phyloP scores from a whole-genome alignment of 2,329 filamentous ascomycete genomes.

The Phaeosphaeria sp. region DNA sequence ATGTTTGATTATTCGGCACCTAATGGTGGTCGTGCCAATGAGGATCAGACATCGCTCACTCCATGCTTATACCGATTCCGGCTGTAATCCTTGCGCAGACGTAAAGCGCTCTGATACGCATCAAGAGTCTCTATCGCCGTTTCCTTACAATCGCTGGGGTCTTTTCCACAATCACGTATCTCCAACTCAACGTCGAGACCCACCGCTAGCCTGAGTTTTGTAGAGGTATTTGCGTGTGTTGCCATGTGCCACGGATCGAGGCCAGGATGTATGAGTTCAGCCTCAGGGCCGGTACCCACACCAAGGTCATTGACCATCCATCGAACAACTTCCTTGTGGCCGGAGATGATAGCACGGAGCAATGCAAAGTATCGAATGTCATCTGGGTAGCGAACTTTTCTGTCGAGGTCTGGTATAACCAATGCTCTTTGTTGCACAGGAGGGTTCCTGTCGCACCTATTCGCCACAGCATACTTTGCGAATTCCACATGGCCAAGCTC shows the following conservation, averaged over 20 bases:
- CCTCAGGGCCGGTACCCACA: background rate
- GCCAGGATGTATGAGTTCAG: background rate
- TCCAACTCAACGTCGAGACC: background rate
- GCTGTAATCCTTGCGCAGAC: background rate
- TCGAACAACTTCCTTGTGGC: constrained; percentile 1
- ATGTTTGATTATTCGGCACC: background rate
- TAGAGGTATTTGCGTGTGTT: background rate
- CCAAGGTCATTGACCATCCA: constrained; percentile 6
- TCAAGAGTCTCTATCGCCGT: background rate
- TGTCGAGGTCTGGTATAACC: background rate
- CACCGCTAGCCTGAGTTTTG: background rate
- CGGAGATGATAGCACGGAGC: constrained; percentile 2
- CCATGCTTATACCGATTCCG: background rate
- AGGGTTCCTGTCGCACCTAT: background rate
- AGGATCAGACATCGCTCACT: background rate
- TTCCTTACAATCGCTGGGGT: background rate
- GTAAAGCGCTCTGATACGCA: background rate
- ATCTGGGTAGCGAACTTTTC: background rate
- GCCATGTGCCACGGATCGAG: background rate
- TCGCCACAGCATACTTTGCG: constrained; percentile 3
- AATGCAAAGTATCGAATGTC: constrained; percentile 2
- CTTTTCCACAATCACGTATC: background rate
- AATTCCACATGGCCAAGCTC: constrained; percentile 10
- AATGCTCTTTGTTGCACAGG: background rate
- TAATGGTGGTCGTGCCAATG: background rate